Conservation (phyloP, 805 yeast species). For the Candida germanica region DNA sequence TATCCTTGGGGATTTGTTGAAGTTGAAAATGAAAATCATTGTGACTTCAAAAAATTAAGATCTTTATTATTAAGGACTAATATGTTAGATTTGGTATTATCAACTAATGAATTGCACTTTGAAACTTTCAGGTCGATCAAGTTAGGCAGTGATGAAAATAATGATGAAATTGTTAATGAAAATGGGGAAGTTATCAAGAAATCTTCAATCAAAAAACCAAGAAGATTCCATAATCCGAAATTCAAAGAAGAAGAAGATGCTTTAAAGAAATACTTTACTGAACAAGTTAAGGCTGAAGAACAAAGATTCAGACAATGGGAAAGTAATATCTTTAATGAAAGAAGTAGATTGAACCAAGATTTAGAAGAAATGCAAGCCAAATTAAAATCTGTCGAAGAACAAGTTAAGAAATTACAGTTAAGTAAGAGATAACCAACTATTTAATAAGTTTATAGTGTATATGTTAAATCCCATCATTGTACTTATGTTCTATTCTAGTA, state of each 20-base stretch:
- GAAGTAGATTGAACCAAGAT: slow-evolving; percentile 90
- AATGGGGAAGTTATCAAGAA: slow-evolving; percentile 31
- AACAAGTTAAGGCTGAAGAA: slow-evolving; percentile 93
- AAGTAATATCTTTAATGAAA: slow-evolving; percentile 90
- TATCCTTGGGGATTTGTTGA: slow-evolving; percentile 92
- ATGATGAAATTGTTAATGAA: slow-evolving; percentile 29
- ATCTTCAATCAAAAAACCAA: slow-evolving; percentile 41
- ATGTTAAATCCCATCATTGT: background rate
- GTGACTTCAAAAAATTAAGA: slow-evolving; percentile 82
- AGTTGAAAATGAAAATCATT: slow-evolving; percentile 80
- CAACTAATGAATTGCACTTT: slow-evolving; percentile 79
- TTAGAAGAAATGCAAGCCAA: slow-evolving; percentile 83
- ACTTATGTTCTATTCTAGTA: too few species aligned
- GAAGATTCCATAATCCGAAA: slow-evolving; percentile 75
- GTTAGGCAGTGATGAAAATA: slow-evolving; percentile 43
- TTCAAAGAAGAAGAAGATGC: slow-evolving; percentile 96
- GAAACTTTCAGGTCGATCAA: slow-evolving; percentile 74
- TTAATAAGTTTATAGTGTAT: background rate
- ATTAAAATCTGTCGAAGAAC: slow-evolving; percentile 71
- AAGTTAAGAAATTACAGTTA: slow-evolving; percentile 57
- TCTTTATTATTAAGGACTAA: slow-evolving; percentile 75
- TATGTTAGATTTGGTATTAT: slow-evolving; percentile 74
- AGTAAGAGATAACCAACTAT: slow-evolving; percentile 26
- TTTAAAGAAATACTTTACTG: slow-evolving; percentile 90
- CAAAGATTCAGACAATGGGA: slow-evolving; percentile 99